These are phyloP conservation scores for Handroanthus guayacan DNA, from an alignment of 257 asterid genomes.

Conservation along the genomic window DNA sequence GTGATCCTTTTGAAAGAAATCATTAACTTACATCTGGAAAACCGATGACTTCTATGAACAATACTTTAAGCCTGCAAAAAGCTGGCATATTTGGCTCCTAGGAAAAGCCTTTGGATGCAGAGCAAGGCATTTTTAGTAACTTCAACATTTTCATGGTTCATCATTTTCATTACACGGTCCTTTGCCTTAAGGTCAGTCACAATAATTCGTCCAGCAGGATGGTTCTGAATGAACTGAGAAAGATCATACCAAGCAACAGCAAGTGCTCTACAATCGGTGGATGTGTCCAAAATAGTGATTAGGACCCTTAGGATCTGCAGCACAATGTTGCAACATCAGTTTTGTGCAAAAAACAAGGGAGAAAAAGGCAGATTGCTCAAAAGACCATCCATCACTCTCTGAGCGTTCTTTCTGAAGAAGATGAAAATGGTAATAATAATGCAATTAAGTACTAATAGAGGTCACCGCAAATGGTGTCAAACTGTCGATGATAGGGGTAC, in stretches of 20 bases:
- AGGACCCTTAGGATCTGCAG: conserved; percentile 85
- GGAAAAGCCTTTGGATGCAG: conserved; percentile 94
- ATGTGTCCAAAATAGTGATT: conserved; percentile 84
- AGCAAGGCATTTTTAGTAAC: conserved; percentile 93
- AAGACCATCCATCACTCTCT: neutral
- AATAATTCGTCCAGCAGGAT: conserved; percentile 90
- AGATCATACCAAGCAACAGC: conserved; percentile 95
- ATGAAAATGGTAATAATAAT: conserved; percentile 8
- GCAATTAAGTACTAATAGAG: neutral
- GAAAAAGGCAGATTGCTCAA: neutral
- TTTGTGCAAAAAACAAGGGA: neutral
- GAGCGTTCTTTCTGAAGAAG: neutral
- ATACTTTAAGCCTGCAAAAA: conserved; percentile 69
- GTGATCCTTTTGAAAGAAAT: neutral
- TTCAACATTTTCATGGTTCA: conserved; percentile 87
- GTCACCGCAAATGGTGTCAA: neutral
- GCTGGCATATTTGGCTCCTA: conserved; percentile 97
- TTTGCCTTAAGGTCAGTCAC: conserved; percentile 92
- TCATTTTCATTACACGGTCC: conserved; percentile 92
- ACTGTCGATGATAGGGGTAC: neutral
- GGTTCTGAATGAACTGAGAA: conserved; percentile 89
- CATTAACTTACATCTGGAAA: neutral
- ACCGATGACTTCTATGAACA: neutral
- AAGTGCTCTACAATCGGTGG: conserved; percentile 82
- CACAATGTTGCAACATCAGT: conserved; percentile 17